Conservation (phyloP, 2,329 filamentous ascomycete species). For the Cadophora gregata region DNA sequence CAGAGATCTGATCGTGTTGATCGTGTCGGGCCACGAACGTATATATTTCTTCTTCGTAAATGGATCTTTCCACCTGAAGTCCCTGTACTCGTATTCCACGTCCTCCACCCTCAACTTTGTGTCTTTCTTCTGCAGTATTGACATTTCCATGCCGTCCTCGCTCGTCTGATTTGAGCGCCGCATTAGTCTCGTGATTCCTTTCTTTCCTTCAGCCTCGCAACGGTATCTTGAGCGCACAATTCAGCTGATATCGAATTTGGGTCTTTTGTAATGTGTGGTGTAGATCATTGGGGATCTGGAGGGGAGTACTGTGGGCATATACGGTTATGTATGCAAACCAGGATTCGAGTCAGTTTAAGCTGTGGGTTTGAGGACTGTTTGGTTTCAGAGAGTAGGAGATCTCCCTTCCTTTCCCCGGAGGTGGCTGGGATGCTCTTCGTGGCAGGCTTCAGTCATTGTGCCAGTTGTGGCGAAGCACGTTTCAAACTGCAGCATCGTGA, state of each 20-base stretch:
- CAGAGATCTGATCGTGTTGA: no score
- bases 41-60: conserved; percentile 47
- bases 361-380: conserved; percentile 17
- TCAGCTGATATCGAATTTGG: neutral
- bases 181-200: neutral
- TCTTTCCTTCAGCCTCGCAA: neutral
- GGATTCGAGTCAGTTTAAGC: neutral
- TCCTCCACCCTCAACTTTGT: conserved; percentile 18
- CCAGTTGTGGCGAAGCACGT: conserved; percentile 12
- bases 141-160: conserved; percentile 18
- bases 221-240: neutral
- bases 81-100: conserved; percentile 45
- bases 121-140: conserved; percentile 21
- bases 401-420: neutral
- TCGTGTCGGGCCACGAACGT: conserved; percentile 30
- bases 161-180: neutral
- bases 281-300: neutral
- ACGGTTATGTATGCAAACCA: neutral
- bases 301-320: neutral
- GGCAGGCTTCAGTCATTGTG: neutral
- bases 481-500: conserved; percentile 12
- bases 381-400: conserved; percentile 16
- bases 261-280: neutral
- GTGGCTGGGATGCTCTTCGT: conserved; percentile 2
- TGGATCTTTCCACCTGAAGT: conserved; percentile 47